Percentiles rank a stretch among this genome's conserved stretches.
Conservation (phyloP, 2,329 filamentous ascomycete species). For the Pezicula rhizophila region DNA sequence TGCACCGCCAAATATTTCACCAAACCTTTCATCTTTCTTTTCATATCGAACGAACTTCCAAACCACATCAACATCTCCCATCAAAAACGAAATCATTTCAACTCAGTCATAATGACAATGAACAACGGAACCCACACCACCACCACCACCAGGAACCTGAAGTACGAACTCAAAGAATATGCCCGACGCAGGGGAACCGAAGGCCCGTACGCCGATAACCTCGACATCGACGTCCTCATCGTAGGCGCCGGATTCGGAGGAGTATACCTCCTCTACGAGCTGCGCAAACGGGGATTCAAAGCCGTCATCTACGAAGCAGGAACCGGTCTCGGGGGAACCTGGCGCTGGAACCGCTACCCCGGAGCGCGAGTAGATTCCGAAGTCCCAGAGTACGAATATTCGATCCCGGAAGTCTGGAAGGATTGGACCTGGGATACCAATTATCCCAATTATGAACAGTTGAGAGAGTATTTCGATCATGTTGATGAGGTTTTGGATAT, state of each 20-base stretch:
- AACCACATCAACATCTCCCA: too few relatives aligned
- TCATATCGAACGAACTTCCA: too few relatives aligned
- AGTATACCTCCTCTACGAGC: background rate
- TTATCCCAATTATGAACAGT: conserved; percentile 53
- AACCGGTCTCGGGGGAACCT: conserved; percentile 33
- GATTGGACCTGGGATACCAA: conserved; percentile 17
- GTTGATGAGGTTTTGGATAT: conserved; percentile 46
- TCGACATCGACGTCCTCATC: background rate
- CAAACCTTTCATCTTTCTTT: too few relatives aligned
- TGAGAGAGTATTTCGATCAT: conserved; percentile 43
- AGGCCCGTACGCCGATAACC: too few relatives aligned
- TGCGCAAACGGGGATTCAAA: background rate
- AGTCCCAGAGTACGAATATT: conserved; percentile 11
- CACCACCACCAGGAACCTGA: too few relatives aligned
- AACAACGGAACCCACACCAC: too few relatives aligned
- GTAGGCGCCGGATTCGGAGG: background rate
- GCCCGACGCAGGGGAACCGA: too few relatives aligned
- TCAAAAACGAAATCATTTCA: too few relatives aligned
- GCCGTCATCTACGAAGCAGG: background rate
- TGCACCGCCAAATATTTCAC: too few relatives aligned
- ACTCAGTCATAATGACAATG: too few relatives aligned
- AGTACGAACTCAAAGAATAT: too few relatives aligned
- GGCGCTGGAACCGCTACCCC: conserved; percentile 50
- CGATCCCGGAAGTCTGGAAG: background rate
- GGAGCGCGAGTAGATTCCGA: conserved; percentile 30